Evolutionary conservation across 345 rosid genomes (phyloP), one percentile per base, ranked within the genome.

Genomic region (Schrenkiella parvula): DNA sequence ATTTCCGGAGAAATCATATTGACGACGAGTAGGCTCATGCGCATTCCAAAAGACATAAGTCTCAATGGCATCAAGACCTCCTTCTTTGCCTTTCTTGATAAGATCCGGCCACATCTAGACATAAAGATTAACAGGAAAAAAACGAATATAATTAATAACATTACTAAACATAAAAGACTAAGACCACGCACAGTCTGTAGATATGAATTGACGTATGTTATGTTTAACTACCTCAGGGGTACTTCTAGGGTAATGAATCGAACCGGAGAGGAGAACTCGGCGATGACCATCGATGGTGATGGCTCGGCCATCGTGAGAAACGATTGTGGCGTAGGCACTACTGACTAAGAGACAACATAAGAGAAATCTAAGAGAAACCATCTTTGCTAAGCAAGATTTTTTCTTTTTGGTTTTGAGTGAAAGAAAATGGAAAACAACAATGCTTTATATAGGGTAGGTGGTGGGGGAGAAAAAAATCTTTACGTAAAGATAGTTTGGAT

Each of bases 71-170:
- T 83, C 81, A 9, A 87, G 76, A 9, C 89, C 86, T 8, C 91
- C 85, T 28, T 83, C 84, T 67, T 81, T 86, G 0, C 85, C 68
- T 42, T 84, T 82, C 65, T 66, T 74, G 1, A 84, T 86, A 18
- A 84, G 77, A 70, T 81, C 82, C 12, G 83, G 78, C 91, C 91
- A 86, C 91, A 86, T 86, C 86, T 86, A 68, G 15, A 58, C 3
- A 5, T 37, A 8, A 12, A 29, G 0, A 6, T 4, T 11, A 31
- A 10, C 3, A 22, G n/a, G n/a, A 21, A 6, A n/a, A 0, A 47
- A 51, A 52, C 1, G 11, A 25, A 18, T 50, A 1, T 66, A 37
- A 22, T 17, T 10, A 2, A 14, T 3, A 18, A 17, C 8, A 18
- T 2, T 2, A 51, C 6, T 18, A 42, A 26, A 13, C 18, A 37